Evolutionary conservation across 352 stramenopile genomes (phyloP).

Genomic region (Peronospora farinosa): DNA sequence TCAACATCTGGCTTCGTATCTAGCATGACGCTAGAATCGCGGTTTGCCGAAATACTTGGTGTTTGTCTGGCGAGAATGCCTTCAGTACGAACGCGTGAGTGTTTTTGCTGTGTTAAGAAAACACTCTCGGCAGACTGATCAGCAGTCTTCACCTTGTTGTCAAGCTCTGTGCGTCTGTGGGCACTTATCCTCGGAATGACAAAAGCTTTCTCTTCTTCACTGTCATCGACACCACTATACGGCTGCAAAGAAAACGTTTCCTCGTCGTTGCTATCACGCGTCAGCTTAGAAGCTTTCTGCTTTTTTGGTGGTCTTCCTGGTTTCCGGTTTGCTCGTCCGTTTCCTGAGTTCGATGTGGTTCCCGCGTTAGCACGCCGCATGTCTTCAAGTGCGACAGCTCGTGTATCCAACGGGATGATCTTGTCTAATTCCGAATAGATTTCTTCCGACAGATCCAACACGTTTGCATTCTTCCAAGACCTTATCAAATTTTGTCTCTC

Average conservation of each 20-base stretch:
- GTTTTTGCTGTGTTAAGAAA: not conserved
- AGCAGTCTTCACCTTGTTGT: constrained; percentile 3
- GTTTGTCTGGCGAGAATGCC: not conserved
- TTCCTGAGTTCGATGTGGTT: constrained; percentile 1
- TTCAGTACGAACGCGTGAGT: not conserved
- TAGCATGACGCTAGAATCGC: not conserved
- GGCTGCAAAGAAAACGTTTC: constrained; percentile 15
- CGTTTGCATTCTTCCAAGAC: constrained; percentile 34
- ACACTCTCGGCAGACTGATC: not conserved
- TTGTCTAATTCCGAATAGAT: constrained; percentile 21
- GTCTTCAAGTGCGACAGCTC: constrained; percentile 25
- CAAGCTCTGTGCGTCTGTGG: not conserved
- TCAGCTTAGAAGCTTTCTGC: constrained; percentile 1
- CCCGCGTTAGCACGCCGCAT: constrained; percentile 19
- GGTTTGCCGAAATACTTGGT: not conserved
- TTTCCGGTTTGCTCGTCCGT: constrained; percentile 4
- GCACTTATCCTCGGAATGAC: constrained; percentile 9
- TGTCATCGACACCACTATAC: constrained; percentile 14
- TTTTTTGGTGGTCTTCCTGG: constrained; percentile 10
- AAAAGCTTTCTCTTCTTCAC: constrained; percentile 25
- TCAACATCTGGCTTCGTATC: constrained; percentile 1
- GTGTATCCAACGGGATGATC: constrained; percentile 23
- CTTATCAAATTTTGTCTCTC: constrained; percentile 21
- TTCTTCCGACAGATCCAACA: constrained; percentile 27
- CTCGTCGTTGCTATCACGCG: constrained; percentile 15